phyloP scores from a whole-genome alignment of 2,329 filamentous ascomycete genomes.

The Fusarium compactum region DNA sequence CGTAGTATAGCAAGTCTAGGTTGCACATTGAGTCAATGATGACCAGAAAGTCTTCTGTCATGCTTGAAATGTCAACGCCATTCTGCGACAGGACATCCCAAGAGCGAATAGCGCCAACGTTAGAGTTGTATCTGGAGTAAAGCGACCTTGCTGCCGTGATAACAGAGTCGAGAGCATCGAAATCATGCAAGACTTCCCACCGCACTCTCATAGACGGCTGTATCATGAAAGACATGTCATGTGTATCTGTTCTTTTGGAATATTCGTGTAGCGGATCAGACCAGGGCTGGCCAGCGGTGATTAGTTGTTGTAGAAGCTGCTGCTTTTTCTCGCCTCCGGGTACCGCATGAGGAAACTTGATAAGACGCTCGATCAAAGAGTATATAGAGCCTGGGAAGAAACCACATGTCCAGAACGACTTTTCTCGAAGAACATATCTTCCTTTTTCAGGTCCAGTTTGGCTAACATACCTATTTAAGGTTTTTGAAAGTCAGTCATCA shows the following conservation, averaged over 20 bases:
- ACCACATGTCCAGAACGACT: slow-evolving; percentile 54
- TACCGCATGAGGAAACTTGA: slow-evolving; percentile 48
- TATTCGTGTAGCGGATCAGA: slow-evolving; percentile 50
- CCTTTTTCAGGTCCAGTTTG: slow-evolving; percentile 33
- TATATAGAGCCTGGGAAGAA: slow-evolving; percentile 56
- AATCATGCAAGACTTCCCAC: slow-evolving; percentile 60
- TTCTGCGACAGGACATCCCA: slow-evolving; percentile 58
- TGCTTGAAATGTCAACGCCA: slow-evolving; percentile 48
- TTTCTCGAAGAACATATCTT: slow-evolving; percentile 39
- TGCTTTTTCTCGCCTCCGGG: slow-evolving; percentile 20
- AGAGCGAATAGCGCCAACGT: slow-evolving; percentile 61
- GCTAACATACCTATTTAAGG: no score
- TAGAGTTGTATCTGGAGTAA: slow-evolving; percentile 56
- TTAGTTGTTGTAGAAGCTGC: slow-evolving; percentile 41
- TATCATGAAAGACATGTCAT: slow-evolving; percentile 68
- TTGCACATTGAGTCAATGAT: slow-evolving; percentile 60
- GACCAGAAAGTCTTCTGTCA: slow-evolving; percentile 53
- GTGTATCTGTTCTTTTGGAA: slow-evolving; percentile 60
- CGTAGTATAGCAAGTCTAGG: slow-evolving; percentile 55
- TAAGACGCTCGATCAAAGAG: slow-evolving; percentile 50
- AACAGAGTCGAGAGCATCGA: slow-evolving; percentile 54
- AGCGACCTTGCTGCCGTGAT: slow-evolving; percentile 59
- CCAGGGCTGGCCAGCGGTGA: slow-evolving; percentile 49
- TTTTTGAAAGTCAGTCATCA: no score
- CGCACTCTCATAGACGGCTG: slow-evolving; percentile 61